Evolutionary conservation across 257 asterid species (phyloP).

Genomic region (Primulina huaijiensis): DNA sequence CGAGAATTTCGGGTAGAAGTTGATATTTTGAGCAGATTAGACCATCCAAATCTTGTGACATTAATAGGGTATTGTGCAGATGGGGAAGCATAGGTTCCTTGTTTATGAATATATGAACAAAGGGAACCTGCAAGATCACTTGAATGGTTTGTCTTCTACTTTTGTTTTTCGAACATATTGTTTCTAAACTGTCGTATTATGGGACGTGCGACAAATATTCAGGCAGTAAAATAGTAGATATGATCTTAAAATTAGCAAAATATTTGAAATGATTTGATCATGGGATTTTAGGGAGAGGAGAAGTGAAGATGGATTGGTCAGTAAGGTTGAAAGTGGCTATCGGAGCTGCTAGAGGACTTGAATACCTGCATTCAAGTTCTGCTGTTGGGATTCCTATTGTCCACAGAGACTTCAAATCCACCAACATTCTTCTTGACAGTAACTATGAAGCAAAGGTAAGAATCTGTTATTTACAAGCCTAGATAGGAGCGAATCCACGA

Average conservation of each 20-base stretch:
- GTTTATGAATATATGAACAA: constrained; percentile 44
- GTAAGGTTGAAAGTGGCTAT: constrained; percentile 74
- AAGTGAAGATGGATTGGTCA: constrained; percentile 88
- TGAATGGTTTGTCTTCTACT: not conserved
- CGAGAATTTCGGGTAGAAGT: constrained; percentile 92
- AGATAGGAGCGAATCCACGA: not conserved
- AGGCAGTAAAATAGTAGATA: not conserved
- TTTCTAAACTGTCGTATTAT: too few relatives aligned
- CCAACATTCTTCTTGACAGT: constrained; percentile 78
- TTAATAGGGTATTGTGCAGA: constrained; percentile 92
- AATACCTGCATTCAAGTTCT: constrained; percentile 86
- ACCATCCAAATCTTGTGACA: constrained; percentile 85
- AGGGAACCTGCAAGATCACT: not conserved
- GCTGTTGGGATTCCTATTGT: constrained; percentile 88
- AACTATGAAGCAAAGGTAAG: constrained; percentile 89
- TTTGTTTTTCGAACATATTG: too few relatives aligned
- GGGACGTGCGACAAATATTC: not conserved
- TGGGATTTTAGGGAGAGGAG: constrained; percentile 55
- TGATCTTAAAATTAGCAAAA: not conserved
- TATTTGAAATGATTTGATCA: too few relatives aligned
- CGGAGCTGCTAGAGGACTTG: constrained; percentile 93
- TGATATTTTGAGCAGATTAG: constrained; percentile 92
- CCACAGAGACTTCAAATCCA: constrained; percentile 93
- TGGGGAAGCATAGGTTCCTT: constrained; percentile 91
- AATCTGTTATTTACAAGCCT: constrained; percentile 2